A percentile compares a stretch with the other conserved stretches of the same genome.
Conservation (phyloP, 1,284 basidiomycete genomes). For the Malassezia vespertilionis region DNA sequence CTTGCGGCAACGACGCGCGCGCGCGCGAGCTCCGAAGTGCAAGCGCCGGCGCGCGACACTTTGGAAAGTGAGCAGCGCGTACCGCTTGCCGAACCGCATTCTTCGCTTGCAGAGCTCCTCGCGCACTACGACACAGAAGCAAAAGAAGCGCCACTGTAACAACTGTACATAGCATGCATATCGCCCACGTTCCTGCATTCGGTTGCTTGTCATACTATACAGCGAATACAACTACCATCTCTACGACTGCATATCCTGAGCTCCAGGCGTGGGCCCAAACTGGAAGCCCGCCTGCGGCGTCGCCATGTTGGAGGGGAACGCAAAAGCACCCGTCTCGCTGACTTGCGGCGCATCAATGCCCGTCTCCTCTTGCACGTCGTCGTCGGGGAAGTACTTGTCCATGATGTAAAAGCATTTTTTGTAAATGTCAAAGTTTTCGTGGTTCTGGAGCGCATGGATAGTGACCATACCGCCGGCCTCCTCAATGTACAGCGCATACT, state of each 20-base stretch:
- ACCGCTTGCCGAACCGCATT: not conserved
- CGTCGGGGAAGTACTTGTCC: slow-evolving; percentile 49
- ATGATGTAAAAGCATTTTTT: slow-evolving; percentile 97
- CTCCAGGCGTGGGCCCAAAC: slow-evolving; percentile 27
- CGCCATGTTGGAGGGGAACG: slow-evolving; percentile 53
- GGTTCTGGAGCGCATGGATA: slow-evolving; percentile 97
- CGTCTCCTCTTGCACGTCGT: slow-evolving; percentile 54
- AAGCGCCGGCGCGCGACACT: not conserved
- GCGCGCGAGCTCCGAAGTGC: slow-evolving; percentile 13
- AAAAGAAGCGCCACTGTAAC: not conserved
- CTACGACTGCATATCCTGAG: slow-evolving; percentile 34
- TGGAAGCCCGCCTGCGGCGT: slow-evolving; percentile 43
- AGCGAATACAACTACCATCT: slow-evolving; percentile 1
- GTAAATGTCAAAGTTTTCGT: slow-evolving; percentile 97
- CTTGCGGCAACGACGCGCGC: not conserved
- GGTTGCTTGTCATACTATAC: slow-evolving; percentile 12
- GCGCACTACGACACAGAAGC: slow-evolving; percentile 7
- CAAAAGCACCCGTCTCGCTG: slow-evolving; percentile 73
- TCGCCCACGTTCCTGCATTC: too few species aligned
- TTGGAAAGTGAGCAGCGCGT: too few species aligned
- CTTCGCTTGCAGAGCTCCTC: not conserved
- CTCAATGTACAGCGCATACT: slow-evolving; percentile 88
- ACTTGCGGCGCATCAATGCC: slow-evolving; percentile 69
- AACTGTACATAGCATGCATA: slow-evolving; percentile 6
- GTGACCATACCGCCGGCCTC: slow-evolving; percentile 89